Base-by-base conservation (phyloP, 1,139 yeast species). In the Pichia sp. region DNA sequence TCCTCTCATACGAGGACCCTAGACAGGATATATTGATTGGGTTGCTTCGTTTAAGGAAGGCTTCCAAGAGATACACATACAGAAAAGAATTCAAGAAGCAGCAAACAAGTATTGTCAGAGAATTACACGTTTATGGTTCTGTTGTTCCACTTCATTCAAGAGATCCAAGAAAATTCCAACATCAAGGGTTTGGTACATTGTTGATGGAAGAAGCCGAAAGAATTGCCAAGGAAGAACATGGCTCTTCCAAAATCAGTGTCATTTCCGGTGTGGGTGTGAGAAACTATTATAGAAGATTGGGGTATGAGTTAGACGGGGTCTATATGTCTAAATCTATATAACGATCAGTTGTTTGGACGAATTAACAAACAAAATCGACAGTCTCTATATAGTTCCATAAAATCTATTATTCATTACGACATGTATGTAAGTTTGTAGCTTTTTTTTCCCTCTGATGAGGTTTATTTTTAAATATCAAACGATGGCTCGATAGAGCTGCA, bases 161-260 rank as follows among this genome's bases (percentile, higher is more conserved):
- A 64, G 99, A 93, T 71, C 99, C 99, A 52, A 81, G 97, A 66
- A 93, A 93, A 71, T 93, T 93, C 75, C 99, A 93, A 75, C 99
- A 93, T 75, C 99, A 95, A 77, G 99, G 99, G 19, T 93, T 93
- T 69, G 99, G 99, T 59, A 92, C 99, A 2, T 77, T 93, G 64
- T 74, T 93, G 55, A 93, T 93, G 99, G 99, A 95, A 72, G 99
- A 93, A 71, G 99, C 99, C 3, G 98, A 90, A 64, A 79, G 97
- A 63, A 93, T 93, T 56, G 95, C 99, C 1, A 79, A 84, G 54
- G 97, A 92, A 67, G 99, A 93, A 70, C 99, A 93, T 69, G 96
- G 97, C 0, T 86, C 96, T 11, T 77, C 79, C 54, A 95, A 95
- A 74, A 86, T 93, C 42, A 84, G 96, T 69, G 99, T 93, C 54